A percentile compares a stretch with the other conserved stretches of the same genome.
phyloP scores from a whole-genome alignment of 2,329 filamentous ascomycete species.

The Waltergamsia citrina region DNA sequence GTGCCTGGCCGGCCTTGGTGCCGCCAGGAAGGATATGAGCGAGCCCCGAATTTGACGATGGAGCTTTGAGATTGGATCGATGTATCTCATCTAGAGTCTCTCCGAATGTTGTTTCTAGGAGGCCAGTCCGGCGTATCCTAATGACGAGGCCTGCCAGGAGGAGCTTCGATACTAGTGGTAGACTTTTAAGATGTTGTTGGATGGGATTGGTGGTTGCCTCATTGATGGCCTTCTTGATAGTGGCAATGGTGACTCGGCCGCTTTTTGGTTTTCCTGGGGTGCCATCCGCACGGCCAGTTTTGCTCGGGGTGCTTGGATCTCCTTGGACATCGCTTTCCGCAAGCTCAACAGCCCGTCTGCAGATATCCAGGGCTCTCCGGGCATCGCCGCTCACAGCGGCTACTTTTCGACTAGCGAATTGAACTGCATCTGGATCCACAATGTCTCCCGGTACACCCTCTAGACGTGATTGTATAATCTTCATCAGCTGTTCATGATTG shows the following conservation, averaged over 20 bases:
- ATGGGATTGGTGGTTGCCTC: slow-evolving; percentile 90
- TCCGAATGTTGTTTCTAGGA: slow-evolving; percentile 79
- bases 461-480: slow-evolving; percentile 90
- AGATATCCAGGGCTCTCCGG: slow-evolving; percentile 86
- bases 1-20: slow-evolving; percentile 13
- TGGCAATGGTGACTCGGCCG: slow-evolving; percentile 75
- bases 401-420: slow-evolving; percentile 94
- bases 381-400: slow-evolving; percentile 94
- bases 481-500: slow-evolving; percentile 94
- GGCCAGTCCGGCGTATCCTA: slow-evolving; percentile 70
- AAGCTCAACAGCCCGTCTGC: slow-evolving; percentile 86
- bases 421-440: slow-evolving; percentile 85
- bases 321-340: slow-evolving; percentile 61
- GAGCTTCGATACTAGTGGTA: slow-evolving; percentile 76
- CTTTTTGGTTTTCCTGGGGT: slow-evolving; percentile 15
- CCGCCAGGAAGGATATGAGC: slow-evolving; percentile 21
- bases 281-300: slow-evolving; percentile 21
- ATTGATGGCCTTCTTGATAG: slow-evolving; percentile 87
- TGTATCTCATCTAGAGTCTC: slow-evolving; percentile 75
- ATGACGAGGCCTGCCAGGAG: slow-evolving; percentile 76
- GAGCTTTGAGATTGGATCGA: slow-evolving; percentile 23
- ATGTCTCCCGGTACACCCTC: slow-evolving; percentile 81
- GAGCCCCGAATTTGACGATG: slow-evolving; percentile 24
- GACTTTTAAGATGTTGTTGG: slow-evolving; percentile 75
- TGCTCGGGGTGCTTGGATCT: slow-evolving; percentile 54